These are phyloP conservation scores for Coix lacrymajobi DNA, from an alignment of 176 grass and related monocot species.

Conservation along the genomic window DNA sequence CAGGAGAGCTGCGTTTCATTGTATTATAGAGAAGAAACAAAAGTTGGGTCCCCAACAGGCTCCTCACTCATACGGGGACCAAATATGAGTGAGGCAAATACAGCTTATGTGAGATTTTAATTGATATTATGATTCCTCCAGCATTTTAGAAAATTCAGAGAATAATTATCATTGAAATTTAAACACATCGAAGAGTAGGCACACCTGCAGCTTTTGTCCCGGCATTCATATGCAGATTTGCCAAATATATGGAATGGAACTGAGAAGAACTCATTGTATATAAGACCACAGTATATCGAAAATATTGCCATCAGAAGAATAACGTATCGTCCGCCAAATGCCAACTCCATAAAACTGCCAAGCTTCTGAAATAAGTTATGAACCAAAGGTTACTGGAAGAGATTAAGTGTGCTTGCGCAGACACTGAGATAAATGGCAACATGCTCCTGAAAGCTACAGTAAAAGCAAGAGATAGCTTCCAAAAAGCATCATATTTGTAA, in stretches of 20 bases:
- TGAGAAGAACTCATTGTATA: conserved; percentile 99
- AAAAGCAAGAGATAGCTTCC: conserved; percentile 2
- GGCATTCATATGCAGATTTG: conserved; percentile 88
- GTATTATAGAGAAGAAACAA: too few relatives aligned
- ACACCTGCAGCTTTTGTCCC: conserved; percentile 81
- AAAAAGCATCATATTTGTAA: not conserved
- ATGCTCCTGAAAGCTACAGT: not conserved
- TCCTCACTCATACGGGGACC: too few relatives aligned
- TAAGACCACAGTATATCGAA: conserved; percentile 99
- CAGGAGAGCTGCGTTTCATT: too few relatives aligned
- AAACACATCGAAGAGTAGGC: not conserved
- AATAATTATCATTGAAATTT: not conserved
- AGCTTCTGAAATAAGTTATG: conserved; percentile 73
- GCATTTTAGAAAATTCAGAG: not conserved
- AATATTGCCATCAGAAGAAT: conserved; percentile 98
- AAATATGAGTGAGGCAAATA: too few relatives aligned
- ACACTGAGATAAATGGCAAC: not conserved
- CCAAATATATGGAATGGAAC: conserved; percentile 99
- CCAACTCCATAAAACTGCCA: conserved; percentile 96
- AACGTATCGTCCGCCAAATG: conserved; percentile 98
- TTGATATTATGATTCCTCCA: not conserved
- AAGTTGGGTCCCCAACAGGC: too few relatives aligned
- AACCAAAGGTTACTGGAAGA: not conserved
- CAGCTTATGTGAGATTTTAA: not conserved
- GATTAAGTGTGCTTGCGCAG: not conserved